Conservation (phyloP, 345 rosid species). For the Bruguiera sexangula region DNA sequence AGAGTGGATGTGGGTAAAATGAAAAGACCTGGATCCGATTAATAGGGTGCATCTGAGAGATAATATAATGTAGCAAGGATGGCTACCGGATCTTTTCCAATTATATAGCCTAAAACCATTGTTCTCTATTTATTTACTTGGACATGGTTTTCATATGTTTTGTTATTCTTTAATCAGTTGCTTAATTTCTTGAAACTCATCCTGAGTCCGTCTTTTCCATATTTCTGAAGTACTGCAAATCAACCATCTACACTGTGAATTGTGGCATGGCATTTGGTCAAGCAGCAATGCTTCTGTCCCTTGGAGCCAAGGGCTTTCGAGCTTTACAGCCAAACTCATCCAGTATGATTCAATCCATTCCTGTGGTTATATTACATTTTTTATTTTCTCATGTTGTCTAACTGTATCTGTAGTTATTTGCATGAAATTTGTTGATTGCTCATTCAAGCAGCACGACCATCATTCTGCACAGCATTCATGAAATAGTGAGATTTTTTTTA, state of each 20-base stretch:
- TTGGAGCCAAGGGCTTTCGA: slow-evolving; percentile 77
- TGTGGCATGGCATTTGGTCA: slow-evolving; percentile 90
- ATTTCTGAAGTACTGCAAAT: slow-evolving; percentile 53
- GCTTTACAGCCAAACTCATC: slow-evolving; percentile 68
- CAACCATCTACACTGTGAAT: slow-evolving; percentile 71
- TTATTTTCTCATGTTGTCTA: neutral
- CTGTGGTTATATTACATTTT: neutral
- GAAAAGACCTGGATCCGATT: too few relatives aligned
- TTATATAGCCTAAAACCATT: too few relatives aligned
- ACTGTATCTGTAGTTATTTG: too few relatives aligned
- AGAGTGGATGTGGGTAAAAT: too few relatives aligned
- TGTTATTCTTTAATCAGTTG: neutral
- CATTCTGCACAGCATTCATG: neutral
- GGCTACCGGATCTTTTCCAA: neutral
- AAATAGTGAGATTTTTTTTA: too few relatives aligned
- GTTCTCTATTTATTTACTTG: too few relatives aligned
- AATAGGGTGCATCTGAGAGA: neutral
- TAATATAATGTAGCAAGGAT: neutral
- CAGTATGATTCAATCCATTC: slow-evolving; percentile 42
- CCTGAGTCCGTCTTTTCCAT: slow-evolving; percentile 12
- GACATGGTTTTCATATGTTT: too few relatives aligned
- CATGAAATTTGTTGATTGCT: neutral
- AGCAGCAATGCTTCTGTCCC: slow-evolving; percentile 89
- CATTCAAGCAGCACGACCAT: neutral
- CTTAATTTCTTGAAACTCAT: slow-evolving; percentile 14